phyloP scores from a whole-genome alignment of 352 stramenopile genomes.

The Phytophthora rubi region DNA sequence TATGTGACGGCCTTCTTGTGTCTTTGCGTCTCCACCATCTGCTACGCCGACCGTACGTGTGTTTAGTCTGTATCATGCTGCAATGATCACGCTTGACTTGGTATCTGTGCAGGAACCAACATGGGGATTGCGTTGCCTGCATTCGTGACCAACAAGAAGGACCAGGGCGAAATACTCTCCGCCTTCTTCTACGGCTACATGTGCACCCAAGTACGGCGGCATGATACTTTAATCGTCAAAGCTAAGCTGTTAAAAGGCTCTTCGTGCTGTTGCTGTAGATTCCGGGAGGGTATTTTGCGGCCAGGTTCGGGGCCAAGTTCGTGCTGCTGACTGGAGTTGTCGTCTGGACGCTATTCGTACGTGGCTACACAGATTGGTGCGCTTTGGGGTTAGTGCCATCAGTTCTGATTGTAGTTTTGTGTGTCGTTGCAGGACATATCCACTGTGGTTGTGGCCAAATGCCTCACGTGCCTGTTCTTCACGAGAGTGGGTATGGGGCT shows the following conservation, averaged over 20 bases:
- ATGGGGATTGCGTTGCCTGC: constrained; percentile 85
- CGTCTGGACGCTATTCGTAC: constrained; percentile 84
- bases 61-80: background rate
- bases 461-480: constrained; percentile 74
- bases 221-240: background rate
- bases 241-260: background rate
- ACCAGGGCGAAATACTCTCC: constrained; percentile 83
- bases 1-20: constrained; percentile 80
- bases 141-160: constrained; percentile 75
- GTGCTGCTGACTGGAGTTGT: constrained; percentile 80
- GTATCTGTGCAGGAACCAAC: constrained; percentile 68
- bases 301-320: constrained; percentile 71
- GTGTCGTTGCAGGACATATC: constrained; percentile 59
- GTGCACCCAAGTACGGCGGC: constrained; percentile 70
- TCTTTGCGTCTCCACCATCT: constrained; percentile 81
- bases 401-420: background rate
- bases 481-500: constrained; percentile 83
- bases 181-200: constrained; percentile 92
- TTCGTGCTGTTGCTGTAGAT: constrained; percentile 48
- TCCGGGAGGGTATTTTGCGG: constrained; percentile 74
- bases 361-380: constrained; percentile 4
- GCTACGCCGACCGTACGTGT: constrained; percentile 81
- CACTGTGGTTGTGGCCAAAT: constrained; percentile 69
- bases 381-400: background rate
- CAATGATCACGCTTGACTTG: background rate